Evolutionary conservation across 257 asterid genomes (phyloP).

Genomic region (Solanum habrochaites): DNA sequence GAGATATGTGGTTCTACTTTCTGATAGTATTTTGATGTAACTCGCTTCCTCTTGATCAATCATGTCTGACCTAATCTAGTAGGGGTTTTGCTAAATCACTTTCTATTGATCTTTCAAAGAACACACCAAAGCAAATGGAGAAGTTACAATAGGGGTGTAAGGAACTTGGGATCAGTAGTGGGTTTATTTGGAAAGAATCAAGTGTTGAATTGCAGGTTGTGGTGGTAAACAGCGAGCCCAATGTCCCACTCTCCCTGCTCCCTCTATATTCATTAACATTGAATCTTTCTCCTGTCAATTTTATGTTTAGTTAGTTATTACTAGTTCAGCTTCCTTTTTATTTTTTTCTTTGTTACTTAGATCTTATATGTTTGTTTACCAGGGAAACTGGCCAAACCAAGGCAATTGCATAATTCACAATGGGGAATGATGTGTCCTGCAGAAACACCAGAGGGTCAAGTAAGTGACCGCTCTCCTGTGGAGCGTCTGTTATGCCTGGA

Average conservation of each 20-base stretch:
- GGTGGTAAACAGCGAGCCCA: not conserved
- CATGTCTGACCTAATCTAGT: not conserved
- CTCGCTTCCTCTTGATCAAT: not conserved
- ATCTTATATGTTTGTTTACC: conserved; percentile 1
- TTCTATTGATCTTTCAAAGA: not conserved
- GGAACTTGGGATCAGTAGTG: not conserved
- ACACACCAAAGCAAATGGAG: not conserved
- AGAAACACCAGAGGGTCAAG: conserved; percentile 99
- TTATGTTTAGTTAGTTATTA: not conserved
- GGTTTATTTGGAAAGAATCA: not conserved
- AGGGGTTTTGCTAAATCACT: not conserved
- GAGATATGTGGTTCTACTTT: not conserved
- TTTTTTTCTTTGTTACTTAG: not conserved
- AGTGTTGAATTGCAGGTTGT: not conserved
- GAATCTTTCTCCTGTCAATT: not conserved
- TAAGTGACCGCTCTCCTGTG: conserved; percentile 16
- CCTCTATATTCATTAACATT: not conserved
- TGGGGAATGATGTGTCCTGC: conserved; percentile 99
- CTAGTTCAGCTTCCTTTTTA: not conserved
- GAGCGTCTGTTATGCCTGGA: not conserved
- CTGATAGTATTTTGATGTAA: not conserved
- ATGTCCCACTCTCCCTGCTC: not conserved
- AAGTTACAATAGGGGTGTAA: not conserved
- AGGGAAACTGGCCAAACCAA: conserved; percentile 97
- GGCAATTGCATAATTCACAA: conserved; percentile 97